Evolutionary conservation across 805 yeast genomes (phyloP).

Genomic region (Wickerhamomyces bisporus): DNA sequence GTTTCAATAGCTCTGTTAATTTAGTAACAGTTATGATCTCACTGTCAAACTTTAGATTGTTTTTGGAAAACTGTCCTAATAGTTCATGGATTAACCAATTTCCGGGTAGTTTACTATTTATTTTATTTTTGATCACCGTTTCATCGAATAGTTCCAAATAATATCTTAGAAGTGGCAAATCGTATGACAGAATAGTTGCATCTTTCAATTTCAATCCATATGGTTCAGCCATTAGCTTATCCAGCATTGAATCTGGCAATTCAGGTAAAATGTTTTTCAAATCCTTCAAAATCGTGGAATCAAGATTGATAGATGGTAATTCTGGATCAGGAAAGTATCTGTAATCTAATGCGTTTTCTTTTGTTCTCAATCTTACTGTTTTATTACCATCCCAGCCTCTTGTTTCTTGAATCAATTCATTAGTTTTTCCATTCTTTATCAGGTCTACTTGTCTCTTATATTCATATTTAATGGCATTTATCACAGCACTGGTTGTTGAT

Average conservation of each 20-base stretch:
- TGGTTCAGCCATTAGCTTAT: constrained; percentile 40
- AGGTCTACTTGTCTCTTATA: constrained; percentile 59
- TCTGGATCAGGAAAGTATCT: constrained; percentile 95
- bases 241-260: constrained; percentile 57
- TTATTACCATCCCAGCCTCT: constrained; percentile 85
- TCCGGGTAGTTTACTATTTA: constrained; percentile 39
- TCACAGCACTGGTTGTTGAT: constrained; percentile 77
- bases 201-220: constrained; percentile 62
- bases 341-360: constrained; percentile 82
- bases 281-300: constrained; percentile 35
- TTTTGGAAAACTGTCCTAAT: constrained; percentile 60
- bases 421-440: constrained; percentile 34
- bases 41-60: constrained; percentile 31
- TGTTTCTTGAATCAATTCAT: constrained; percentile 51
- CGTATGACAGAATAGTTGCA: constrained; percentile 61
- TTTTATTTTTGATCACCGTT: constrained; percentile 20
- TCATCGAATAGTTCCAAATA: constrained; percentile 40
- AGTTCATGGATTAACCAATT: constrained; percentile 85
- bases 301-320: constrained; percentile 53
- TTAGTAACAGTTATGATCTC: constrained; percentile 33
- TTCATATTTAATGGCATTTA: constrained; percentile 70
- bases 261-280: constrained; percentile 43
- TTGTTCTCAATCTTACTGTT: constrained; percentile 65
- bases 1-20: constrained; percentile 49
- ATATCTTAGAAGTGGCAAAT: constrained; percentile 45